Conservation (phyloP, 192 early-diverging fungal genomes). For the Backusella mclennaniae region DNA sequence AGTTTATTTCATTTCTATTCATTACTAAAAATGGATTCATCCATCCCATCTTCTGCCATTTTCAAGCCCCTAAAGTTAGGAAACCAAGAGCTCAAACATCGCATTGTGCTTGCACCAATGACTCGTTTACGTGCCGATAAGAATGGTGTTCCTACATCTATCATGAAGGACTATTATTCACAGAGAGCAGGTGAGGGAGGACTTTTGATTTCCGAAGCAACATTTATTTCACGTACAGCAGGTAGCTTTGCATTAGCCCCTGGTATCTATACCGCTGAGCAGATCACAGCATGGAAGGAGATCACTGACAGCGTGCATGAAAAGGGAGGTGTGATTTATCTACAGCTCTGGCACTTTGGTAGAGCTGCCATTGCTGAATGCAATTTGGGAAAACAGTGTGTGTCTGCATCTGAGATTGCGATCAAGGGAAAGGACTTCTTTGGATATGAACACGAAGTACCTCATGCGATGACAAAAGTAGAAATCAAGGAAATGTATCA, state of each 20-base stretch:
- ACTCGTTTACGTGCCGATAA: constrained; percentile 21
- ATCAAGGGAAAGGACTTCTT: neutral
- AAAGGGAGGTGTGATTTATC: constrained; percentile 51
- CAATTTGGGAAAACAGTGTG: neutral
- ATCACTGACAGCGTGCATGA: constrained; percentile 55
- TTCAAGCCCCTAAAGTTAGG: constrained; percentile 26
- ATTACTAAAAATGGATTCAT: neutral
- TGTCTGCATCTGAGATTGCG: constrained; percentile 24
- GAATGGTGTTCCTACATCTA: neutral
- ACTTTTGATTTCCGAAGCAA: constrained; percentile 12
- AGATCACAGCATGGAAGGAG: constrained; percentile 48
- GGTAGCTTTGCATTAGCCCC: constrained; percentile 25
- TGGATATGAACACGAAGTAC: constrained; percentile 13
- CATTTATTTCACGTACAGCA: neutral
- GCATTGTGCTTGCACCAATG: constrained; percentile 21
- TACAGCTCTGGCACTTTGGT: constrained; percentile 52
- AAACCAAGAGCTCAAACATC: constrained; percentile 1
- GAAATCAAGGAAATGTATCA: constrained; percentile 14
- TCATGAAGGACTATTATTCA: constrained; percentile 13
- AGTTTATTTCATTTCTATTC: neutral
- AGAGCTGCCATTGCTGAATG: constrained; percentile 1
- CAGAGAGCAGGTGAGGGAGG: constrained; percentile 18
- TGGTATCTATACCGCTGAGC: constrained; percentile 39
- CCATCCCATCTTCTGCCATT: constrained; percentile 6
- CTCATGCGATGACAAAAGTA: constrained; percentile 6